Evolutionary conservation across 2,329 filamentous ascomycete species (phyloP), one percentile per base, ranked within the genome.

Genomic region (Penicillium sp.): DNA sequence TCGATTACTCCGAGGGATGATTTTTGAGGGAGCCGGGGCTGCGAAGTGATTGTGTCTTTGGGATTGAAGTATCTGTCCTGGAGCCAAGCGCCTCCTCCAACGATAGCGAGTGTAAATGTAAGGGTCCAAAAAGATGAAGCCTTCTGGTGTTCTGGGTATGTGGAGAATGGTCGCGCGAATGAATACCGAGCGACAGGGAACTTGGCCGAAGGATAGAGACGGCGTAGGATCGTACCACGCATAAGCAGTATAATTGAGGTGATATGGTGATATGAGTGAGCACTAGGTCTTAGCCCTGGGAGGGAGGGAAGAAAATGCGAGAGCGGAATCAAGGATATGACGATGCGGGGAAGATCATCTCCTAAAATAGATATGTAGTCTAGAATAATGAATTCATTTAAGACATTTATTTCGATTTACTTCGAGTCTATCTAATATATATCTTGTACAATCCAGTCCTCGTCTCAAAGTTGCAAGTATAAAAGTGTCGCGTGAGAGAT

Each of bases 41-140:
- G 54, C 49, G 57, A 39, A n/a, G 55, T 49, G n/a, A 49, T 42
- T 27, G 52, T 43, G 15, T 61, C 56, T 56, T 56, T 61, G 31
- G 62, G 33, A 15, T 62, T 64, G 36, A 57, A 64, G 63, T 72
- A 72, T 68, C 68, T 70, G 67, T 69, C 57, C 47, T 70, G 68
- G 12, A 75, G 49, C 61, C 70, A 75, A 44, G 70, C 61, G 43
- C 73, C 74, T 61, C 73, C 70, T 59, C 71, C 70, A 60, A 76
- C 51, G 21, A 73, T 54, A 44, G 70, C 49, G 3, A 74, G 50
- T 45, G 73, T 64, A 56, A 75, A 61, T 57, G 71, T 68, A 59
- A 77, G 61, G 39, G 69, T 58, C 75, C 75, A 78, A 55, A 73
- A 64, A 50, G 73, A 74, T 7, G 74, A 74, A 47, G 73, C 71